These are phyloP conservation scores for Penicillium paradoxum DNA, from an alignment of 495 filamentous ascomycete species.

Conservation along the genomic window DNA sequence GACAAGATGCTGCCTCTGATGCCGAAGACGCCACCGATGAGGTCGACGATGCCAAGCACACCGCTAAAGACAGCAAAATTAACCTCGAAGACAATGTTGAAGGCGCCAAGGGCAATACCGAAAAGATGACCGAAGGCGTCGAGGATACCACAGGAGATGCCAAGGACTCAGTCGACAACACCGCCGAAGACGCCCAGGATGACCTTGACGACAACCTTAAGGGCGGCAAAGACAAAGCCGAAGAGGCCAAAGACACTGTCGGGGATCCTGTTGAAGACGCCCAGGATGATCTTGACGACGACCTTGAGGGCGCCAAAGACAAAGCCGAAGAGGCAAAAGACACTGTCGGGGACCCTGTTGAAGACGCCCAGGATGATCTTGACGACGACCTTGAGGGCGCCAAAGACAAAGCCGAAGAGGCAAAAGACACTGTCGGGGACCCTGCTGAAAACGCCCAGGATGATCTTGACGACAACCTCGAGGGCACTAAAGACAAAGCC, in stretches of 20 bases:
- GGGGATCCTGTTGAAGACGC: slow-evolving; percentile 26
- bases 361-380: slow-evolving; percentile 15
- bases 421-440: slow-evolving; percentile 27
- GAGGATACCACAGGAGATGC: slow-evolving; percentile 13
- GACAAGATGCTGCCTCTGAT: slow-evolving; percentile 12
- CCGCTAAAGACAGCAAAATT: slow-evolving; percentile 14
- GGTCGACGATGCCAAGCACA: slow-evolving; percentile 10
- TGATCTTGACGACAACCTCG: slow-evolving; percentile 21
- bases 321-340: slow-evolving; percentile 17
- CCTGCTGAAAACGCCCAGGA: slow-evolving; percentile 19
- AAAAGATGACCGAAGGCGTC: slow-evolving; percentile 17
- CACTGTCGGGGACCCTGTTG: slow-evolving; percentile 24
- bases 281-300: slow-evolving; percentile 13
- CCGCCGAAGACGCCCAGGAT: slow-evolving; percentile 27
- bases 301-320: slow-evolving; percentile 10
- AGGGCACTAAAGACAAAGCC: slow-evolving; percentile 14
- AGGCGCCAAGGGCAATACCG: slow-evolving; percentile 21
- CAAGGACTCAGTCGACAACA: slow-evolving; percentile 23
- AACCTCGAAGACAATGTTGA: slow-evolving; percentile 26
- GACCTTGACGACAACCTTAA: slow-evolving; percentile 12
- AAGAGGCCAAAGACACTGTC: slow-evolving; percentile 20
- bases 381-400: slow-evolving; percentile 28
- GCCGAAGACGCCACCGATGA: slow-evolving; percentile 17
- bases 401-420: slow-evolving; percentile 2
- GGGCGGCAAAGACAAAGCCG: background rate